Conservation (phyloP, 164 flowering plant genomes). For the Piper longum region DNA sequence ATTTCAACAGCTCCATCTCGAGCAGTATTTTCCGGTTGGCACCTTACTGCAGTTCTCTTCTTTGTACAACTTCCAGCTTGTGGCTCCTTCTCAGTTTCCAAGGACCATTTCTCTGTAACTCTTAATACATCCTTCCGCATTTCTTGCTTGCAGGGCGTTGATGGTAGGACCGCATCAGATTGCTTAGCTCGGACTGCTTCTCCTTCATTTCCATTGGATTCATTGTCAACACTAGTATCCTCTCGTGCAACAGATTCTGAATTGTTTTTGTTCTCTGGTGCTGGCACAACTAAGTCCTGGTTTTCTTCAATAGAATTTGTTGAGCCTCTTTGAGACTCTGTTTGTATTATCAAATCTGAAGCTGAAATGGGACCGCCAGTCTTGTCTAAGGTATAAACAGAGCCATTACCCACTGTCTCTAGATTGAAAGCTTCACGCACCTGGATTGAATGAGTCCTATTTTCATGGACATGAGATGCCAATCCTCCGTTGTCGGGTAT, state of each 20-base stretch:
- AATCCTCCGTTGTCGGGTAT: slow-evolving; percentile 10
- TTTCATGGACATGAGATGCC: neutral
- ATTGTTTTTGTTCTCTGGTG: slow-evolving; percentile 16
- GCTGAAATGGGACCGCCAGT: slow-evolving; percentile 13
- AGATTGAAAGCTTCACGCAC: slow-evolving; percentile 4
- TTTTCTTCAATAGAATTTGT: slow-evolving; percentile 6
- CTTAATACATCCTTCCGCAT: slow-evolving; percentile 28
- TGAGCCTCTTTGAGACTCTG: slow-evolving; percentile 11
- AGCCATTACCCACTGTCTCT: slow-evolving; percentile 17
- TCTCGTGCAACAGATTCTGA: slow-evolving; percentile 19
- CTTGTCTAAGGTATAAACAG: slow-evolving; percentile 27
- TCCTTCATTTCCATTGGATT: slow-evolving; percentile 24
- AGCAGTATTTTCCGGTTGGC: slow-evolving; percentile 16
- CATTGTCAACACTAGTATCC: slow-evolving; percentile 31
- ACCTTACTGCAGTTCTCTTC: slow-evolving; percentile 17
- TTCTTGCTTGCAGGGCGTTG: slow-evolving; percentile 68
- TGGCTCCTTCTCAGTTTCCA: slow-evolving; percentile 25
- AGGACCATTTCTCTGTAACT: slow-evolving; percentile 20
- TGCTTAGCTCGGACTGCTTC: slow-evolving; percentile 33
- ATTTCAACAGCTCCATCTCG: slow-evolving; percentile 24
- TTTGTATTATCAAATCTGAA: slow-evolving; percentile 7
- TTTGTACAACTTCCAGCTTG: slow-evolving; percentile 28
- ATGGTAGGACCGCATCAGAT: slow-evolving; percentile 42
- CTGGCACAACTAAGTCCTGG: slow-evolving; percentile 18
- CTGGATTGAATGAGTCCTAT: neutral